These are phyloP conservation scores for Euphorbia corollata DNA, from an alignment of 441 rosid genomes.

Conservation along the genomic window DNA sequence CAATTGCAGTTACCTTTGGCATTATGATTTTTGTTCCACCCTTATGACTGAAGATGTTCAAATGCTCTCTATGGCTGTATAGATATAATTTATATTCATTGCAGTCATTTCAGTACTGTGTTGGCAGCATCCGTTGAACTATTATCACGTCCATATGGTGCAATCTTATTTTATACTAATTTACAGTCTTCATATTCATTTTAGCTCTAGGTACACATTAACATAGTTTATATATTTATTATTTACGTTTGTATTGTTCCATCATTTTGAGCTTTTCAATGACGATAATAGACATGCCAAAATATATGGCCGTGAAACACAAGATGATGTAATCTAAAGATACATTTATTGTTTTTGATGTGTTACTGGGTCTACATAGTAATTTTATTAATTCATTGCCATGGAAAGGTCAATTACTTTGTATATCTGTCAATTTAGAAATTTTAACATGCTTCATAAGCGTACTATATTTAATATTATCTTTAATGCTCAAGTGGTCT, in stretches of 20 bases:
- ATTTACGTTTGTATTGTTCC: background rate
- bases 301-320: background rate
- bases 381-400: background rate
- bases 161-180: background rate
- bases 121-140: background rate
- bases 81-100: background rate
- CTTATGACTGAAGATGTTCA: background rate
- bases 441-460: background rate
- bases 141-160: background rate
- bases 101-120: background rate
- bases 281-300: background rate
- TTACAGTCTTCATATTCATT: background rate
- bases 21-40: constrained; percentile 3
- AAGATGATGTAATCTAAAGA: background rate
- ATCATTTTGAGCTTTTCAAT: constrained; percentile 1
- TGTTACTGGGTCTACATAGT: background rate
- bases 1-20: constrained; percentile 5
- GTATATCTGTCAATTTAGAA: background rate
- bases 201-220: background rate
- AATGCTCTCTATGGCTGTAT: background rate
- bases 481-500: background rate
- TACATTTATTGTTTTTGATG: background rate
- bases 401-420: background rate
- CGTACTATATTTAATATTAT: background rate
- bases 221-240: background rate